Evolutionary conservation across 2,329 filamentous ascomycete genomes (phyloP), one percentile per base, ranked within the genome.

Genomic region (Clarireedia monteithiana): DNA sequence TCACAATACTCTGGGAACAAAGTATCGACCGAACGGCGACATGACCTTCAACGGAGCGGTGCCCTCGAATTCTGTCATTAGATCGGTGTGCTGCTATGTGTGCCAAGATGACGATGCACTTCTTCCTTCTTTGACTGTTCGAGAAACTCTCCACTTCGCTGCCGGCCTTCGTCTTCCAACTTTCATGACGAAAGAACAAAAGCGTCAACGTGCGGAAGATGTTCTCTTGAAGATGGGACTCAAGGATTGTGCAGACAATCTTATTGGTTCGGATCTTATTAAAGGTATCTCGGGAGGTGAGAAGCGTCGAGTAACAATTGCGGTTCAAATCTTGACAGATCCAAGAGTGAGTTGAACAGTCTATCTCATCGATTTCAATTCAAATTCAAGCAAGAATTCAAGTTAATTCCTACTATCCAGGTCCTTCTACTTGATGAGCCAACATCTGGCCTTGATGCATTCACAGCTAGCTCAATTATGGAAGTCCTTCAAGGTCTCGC

Each of bases 241-340:
- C 4, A 89, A 89, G 63, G 87, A 91, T 61, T 91, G 87, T 60
- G 88, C 86, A 1, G 82, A 90, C 64, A 89, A 87, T 53, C 69
- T 90, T 0, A 79, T 91, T 7, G 88, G 88, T 2, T 85, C 80
- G 56, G 85, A 88, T 7, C 69, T 88, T 4, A 77, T 88, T 62
- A 91, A 91, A 67, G 87, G 88, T 0, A 90, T 91, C 30, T 89
- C 85, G 7, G 88, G 88, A 2, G 88, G 88, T 17, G 87, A 91
- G 69, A 91, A 90, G 70, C 78, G 88, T 2, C 79, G 88, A 55
- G 86, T 91, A 5, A 86, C 85, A 2, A 90, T 91, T 59, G 88
- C 86, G 0, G 82, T 90, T 0, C 88, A 91, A 62, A 84, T 91
- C 6, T 74, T 91, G 10, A 91, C 86, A 0, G 85, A 90, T 58